Percentiles rank a stretch among this genome's conserved stretches.
Conservation (phyloP, 129 eudicot species). For the Chrysanthemum makinoi region DNA sequence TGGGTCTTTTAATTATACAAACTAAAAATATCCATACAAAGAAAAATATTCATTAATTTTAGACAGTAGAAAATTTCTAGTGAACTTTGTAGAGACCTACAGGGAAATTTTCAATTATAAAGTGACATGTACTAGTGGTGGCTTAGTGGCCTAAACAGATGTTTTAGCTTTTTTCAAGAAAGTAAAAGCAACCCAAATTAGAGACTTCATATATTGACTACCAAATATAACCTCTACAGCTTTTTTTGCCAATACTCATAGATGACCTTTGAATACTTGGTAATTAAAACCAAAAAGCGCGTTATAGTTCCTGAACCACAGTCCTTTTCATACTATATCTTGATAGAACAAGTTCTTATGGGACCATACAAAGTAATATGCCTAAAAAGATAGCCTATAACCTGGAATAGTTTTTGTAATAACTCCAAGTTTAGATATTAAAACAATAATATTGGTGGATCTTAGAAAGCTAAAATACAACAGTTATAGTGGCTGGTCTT, state of each 20-base stretch:
- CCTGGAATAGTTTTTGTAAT: constrained; percentile 20
- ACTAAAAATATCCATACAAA: neutral
- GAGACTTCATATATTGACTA: constrained; percentile 23
- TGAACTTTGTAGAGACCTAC: neutral
- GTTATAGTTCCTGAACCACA: constrained; percentile 20
- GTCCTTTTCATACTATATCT: constrained; percentile 26
- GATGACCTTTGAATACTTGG: constrained; percentile 6
- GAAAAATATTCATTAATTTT: neutral
- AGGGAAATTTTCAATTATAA: constrained; percentile 2
- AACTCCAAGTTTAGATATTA: constrained; percentile 20
- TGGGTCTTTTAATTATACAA: neutral
- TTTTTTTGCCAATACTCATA: constrained; percentile 13
- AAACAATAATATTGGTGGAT: constrained; percentile 1
- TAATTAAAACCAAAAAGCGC: constrained; percentile 24
- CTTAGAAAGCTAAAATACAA: constrained; percentile 25
- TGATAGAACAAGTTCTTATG: neutral
- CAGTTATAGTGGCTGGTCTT: constrained; percentile 10
- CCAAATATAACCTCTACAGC: constrained; percentile 2
- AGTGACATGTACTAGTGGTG: constrained; percentile 12
- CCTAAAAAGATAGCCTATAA: constrained; percentile 16
- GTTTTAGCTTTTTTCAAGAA: neutral
- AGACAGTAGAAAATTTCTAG: no score
- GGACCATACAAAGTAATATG: constrained; percentile 12
- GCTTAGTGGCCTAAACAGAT: neutral
- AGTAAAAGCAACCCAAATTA: constrained; percentile 13